These are phyloP conservation scores for Fistulifera solaris DNA, from an alignment of 108 stramenopile genomes.

Conservation along the genomic window DNA sequence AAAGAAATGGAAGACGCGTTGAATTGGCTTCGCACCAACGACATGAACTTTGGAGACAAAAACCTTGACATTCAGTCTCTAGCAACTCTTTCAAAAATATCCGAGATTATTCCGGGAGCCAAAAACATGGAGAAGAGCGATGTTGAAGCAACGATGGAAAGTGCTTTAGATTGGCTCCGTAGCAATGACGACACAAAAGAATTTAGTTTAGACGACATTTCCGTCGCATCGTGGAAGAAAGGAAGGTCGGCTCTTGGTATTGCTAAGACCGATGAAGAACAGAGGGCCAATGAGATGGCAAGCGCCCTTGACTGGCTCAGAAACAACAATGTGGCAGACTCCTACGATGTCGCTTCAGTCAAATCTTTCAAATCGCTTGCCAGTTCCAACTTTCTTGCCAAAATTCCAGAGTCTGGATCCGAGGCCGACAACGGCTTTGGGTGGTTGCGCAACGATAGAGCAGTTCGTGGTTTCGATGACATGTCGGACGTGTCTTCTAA, in stretches of 20 bases:
- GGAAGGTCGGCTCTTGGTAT: constrained; percentile 1
- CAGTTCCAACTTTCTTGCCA: not conserved
- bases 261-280: constrained; percentile 5
- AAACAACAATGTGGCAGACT: constrained; percentile 9
- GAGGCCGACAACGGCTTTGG: constrained; percentile 20
- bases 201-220: constrained; percentile 4
- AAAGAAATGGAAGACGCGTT: constrained; percentile 41
- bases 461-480: constrained; percentile 10
- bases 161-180: constrained; percentile 11
- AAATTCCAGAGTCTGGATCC: not conserved
- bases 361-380: constrained; percentile 7
- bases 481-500: not conserved
- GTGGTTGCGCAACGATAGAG: constrained; percentile 16
- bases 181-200: constrained; percentile 3
- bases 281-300: constrained; percentile 24
- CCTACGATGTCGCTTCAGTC: constrained; percentile 12
- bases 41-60: constrained; percentile 26
- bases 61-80: constrained; percentile 7
- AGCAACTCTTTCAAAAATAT: not conserved
- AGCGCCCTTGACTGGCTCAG: constrained; percentile 30
- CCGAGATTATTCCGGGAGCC: constrained; percentile 9
- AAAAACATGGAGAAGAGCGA: not conserved
- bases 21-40: constrained; percentile 30
- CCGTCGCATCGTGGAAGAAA: constrained; percentile 4
- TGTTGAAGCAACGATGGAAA: constrained; percentile 7